Evolutionary conservation across 2,329 filamentous ascomycete genomes (phyloP), one percentile per base, ranked within the genome.

Genomic region (Ophiocordyceps australis): DNA sequence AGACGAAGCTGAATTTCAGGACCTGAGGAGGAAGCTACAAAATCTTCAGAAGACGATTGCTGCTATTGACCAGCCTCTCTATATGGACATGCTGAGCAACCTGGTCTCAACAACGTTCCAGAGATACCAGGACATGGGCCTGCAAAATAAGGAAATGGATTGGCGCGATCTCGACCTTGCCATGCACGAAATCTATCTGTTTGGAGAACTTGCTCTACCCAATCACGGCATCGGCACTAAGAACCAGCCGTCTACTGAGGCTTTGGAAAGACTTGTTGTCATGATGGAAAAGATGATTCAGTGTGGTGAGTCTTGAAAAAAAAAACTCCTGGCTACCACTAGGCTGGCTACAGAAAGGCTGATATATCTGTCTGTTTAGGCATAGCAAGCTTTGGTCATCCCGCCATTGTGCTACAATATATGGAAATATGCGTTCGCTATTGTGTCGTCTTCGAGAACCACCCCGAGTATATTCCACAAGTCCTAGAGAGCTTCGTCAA

Each of bases 361-460:
- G n/a, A n/a, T n/a, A n/a, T n/a, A n/a, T n/a, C n/a, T n/a, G n/a
- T n/a, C n/a, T n/a, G n/a, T n/a, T 5, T 14, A 85, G 82, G 80
- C 37, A 77, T 94, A 37, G 75, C 81, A 31, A 76, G 65, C 22
- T 91, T 86, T 49, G 72, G 75, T 11, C 89, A 95, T 45, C 86
- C 89, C 2, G 82, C 85, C 11, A 85, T 94, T 26, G 71, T 94
- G 35, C 62, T 98, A 14, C 83, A 94, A 52, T 98, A 92, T 45
- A 94, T 98, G 85, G 89, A 98, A 49, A 92, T 93, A 19, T 93
- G 85, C 47, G 85, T 93, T 28, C 75, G 89, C 26, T 98, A 98
- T 52, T 80, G 76, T 45, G 69, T 74, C 16, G 92, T 94, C 49
- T 95, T 98, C 45, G 85, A 95, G 43, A 71, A 72, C 29, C 79